Base-by-base conservation (phyloP, 768 basidiomycete genomes). In the Lactarius evosmus region DNA sequence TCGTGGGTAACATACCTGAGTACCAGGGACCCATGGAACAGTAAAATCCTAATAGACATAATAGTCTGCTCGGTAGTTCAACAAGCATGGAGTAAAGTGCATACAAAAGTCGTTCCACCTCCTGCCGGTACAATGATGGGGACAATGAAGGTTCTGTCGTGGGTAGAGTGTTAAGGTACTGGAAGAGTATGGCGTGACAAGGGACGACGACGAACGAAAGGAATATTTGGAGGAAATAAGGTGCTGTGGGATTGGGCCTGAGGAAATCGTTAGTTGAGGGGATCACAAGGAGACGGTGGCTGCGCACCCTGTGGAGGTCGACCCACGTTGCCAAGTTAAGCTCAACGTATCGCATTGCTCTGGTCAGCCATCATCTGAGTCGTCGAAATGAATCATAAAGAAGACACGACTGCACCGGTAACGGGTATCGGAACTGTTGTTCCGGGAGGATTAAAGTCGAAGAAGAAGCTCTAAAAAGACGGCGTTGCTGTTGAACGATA, bases 151-250 rank as follows among this genome's bases (percentile, higher is more conserved):
- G 78, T 72, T 36, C 84, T 85, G 51, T 56, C 46, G 6, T 5
- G 11, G 25, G 22, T n/a, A 30, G 17, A 33, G 33, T 59, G 32
- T 7, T 34, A 41, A 55, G 34, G 22, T 11, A 58, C 11, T n/a
- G 25, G 41, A 29, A 11, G 29, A 9, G 19, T 2, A n/a, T 12
- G 7, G 22, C 30, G 27, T 8, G 56, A 40, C 32, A 59, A 40
- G 34, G 49, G 55, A 46, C 22, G 8, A 46, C 22, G 8, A 75
- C 84, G 71, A 61, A 85, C 85, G 84, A 85, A 16, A 84, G 83
- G 69, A 83, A 86, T 9, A 86, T 76, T 69, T 85, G 83, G 4
- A 87, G 79, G 69, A 73, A 83, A 71, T 85, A 86, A 17, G 85
- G 85, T 5, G 83, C 78, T 7, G 72, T 73, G 3, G 83, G 82